Conservation (phyloP, 441 rosid genomes). For the Pelargonium citronellum region DNA sequence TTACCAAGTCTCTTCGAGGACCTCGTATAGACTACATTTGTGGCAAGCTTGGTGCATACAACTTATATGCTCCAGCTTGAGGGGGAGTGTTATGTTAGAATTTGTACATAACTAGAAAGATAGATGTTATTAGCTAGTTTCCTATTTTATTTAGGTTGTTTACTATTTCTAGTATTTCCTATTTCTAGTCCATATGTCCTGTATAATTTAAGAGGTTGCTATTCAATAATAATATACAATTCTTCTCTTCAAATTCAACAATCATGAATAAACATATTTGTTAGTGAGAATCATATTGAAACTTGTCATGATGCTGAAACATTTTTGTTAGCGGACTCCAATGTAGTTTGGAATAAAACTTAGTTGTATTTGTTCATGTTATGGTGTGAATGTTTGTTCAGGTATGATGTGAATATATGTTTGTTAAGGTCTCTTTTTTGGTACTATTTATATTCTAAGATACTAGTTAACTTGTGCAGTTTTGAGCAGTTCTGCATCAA, state of each 20-base stretch:
- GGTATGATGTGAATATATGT: constrained; percentile 4
- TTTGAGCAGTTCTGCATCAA: constrained; percentile 83
- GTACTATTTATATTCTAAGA: constrained; percentile 10
- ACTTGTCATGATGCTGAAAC: neutral
- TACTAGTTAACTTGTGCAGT: constrained; percentile 35
- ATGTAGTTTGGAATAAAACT: constrained; percentile 5
- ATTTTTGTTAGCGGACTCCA: neutral
- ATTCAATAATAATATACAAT: too few species aligned
- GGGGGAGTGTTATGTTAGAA: neutral
- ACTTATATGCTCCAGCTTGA: constrained; percentile 1
- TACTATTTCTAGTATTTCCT: too few species aligned
- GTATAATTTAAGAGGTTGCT: too few species aligned
- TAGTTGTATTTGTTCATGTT: neutral
- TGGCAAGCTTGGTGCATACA: neutral
- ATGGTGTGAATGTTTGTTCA: neutral
- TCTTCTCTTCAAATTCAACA: too few species aligned
- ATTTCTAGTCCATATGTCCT: too few species aligned
- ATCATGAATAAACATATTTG: neutral
- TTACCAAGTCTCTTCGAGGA: constrained; percentile 5
- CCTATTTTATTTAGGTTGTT: too few species aligned
- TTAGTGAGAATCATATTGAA: neutral
- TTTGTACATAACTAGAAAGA: too few species aligned
- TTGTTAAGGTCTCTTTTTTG: constrained; percentile 7
- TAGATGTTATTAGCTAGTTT: too few species aligned
- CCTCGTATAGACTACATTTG: neutral